Evolutionary conservation across 1,284 basidiomycete genomes (phyloP).

Genomic region (Cutaneotrichosporon arboriforme): DNA sequence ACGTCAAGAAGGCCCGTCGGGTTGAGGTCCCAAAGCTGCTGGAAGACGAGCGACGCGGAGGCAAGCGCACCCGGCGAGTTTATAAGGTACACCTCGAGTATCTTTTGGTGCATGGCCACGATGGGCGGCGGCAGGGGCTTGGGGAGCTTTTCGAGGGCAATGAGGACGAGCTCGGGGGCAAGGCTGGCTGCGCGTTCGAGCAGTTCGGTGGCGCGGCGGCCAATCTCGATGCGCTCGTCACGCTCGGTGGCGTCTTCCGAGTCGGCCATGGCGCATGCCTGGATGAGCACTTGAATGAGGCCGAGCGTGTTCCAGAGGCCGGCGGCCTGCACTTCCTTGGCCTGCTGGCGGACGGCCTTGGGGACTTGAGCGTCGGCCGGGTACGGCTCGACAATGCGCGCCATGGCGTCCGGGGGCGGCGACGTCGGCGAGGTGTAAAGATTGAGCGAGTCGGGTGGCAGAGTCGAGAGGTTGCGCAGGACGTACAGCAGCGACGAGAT

Average conservation of each 20-base stretch:
- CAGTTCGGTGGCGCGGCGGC: constrained; percentile 74
- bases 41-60: constrained; percentile 92
- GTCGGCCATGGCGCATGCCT: constrained; percentile 35
- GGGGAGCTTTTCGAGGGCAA: constrained; percentile 86
- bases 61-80: constrained; percentile 64
- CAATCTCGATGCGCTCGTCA: constrained; percentile 64
- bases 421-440: constrained; percentile 77
- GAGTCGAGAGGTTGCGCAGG: constrained; percentile 76
- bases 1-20: constrained; percentile 77
- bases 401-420: constrained; percentile 68
- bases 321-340: constrained; percentile 64
- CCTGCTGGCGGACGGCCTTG: constrained; percentile 57
- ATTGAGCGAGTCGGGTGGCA: constrained; percentile 84
- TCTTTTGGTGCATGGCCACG: constrained; percentile 73
- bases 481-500: constrained; percentile 78
- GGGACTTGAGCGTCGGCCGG: constrained; percentile 53
- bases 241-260: constrained; percentile 50
- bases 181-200: constrained; percentile 75
- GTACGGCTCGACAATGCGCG: constrained; percentile 73
- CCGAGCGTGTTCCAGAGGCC: constrained; percentile 91
- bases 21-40: constrained; percentile 88
- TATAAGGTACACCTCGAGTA: constrained; percentile 79
- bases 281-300: constrained; percentile 78
- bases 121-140: constrained; percentile 83
- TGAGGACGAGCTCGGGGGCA: constrained; percentile 88